Evolutionary conservation across 1,139 yeast species (phyloP), one percentile per base, ranked within the genome.

Genomic region (Tardiomyces blankii): DNA sequence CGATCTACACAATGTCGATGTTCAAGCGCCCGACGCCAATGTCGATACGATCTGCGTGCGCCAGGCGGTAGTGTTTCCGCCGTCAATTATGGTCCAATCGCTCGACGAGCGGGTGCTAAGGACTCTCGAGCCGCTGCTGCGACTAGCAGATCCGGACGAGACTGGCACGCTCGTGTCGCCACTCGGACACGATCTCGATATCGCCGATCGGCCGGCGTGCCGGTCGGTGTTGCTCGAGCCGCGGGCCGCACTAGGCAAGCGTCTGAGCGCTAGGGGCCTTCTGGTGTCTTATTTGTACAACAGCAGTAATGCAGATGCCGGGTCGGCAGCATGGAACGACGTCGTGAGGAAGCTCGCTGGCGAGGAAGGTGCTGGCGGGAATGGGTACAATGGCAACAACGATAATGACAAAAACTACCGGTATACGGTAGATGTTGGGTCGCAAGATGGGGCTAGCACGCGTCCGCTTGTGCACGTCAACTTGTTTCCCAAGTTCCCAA

Each of bases 251-350:
- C n/a, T 11, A 14, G 35, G 16, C 5, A 14, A 12, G 4, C 35
- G 35, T 30, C 44, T 40, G 16, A 42, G 45, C 13, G 50, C 51
- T 18, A 44, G 51, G 14, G 59, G 57, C 2, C 44, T 55, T 11
- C 42, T 55, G 23, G 18, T 55, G 8, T 54, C 59, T 1, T 56
- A 47, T 40, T 28, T 56, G 19, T 53, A 53, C 30, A 41, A 47
- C 25, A 23, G 42, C 32, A 14, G 46, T 2, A 40, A 45, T 18
- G 51, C 49, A 14, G 54, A 39, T n/a, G 40, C n/a, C 16, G 35
- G 35, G 11, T 13, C 35, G 16, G 16, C 16, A 5, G 35, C 35
- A 13, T 30, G 35, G 35, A 5, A 12, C n/a, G 16, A 9, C 3
- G 35, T 30, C 9, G 16, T 30, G 16, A 14, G 16, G 16, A 11